Evolutionary conservation across 2,329 filamentous ascomycete genomes (phyloP), one percentile per base, ranked within the genome.

Genomic region (Fusarium temperatum): DNA sequence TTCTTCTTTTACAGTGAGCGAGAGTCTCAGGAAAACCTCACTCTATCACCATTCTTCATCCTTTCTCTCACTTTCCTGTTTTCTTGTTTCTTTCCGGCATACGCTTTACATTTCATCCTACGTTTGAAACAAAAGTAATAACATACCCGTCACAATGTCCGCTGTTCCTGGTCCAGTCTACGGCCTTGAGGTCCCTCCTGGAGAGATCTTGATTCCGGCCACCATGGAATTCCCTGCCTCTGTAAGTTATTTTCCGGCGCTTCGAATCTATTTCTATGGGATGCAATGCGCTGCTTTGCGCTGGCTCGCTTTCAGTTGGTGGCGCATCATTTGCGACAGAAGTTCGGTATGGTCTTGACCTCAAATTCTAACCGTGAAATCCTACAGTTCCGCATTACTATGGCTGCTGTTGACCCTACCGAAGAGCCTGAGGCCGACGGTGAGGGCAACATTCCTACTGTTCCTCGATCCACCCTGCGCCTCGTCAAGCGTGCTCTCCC

Each of bases 401-500:
- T 99, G 96, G 96, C 97, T 80, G 96, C 96, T 75, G 92, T 99
- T 82, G 96, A 99, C 82, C 96, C 96, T 66, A 94, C 90, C 80
- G 93, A 93, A 78, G 88, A 90, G 78, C 89, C 91, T 41, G 89
- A 94, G 82, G 87, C 87, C 67, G 91, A 92, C 76, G 87, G 88
- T 66, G 88, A 89, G 59, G 88, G 87, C 78, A 90, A 91, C 79
- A 84, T 89, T 68, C 89, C 89, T 78, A 83, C 85, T 66, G 84
- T 91, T 71, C 89, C 92, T 78, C 93, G 95, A 78, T 93, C 96
- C 61, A 99, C 96, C 58, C 87, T 99, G 79, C 98, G 96, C 86
- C 89, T 99, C 77, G 89, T 98, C 82, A 96, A 96, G 83, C 89
- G 92, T 81, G 90, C 90, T 73, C 84, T 89, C 78, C 82, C 85